phyloP scores from a whole-genome alignment of 768 basidiomycete genomes.

The Amanita phalloides region DNA sequence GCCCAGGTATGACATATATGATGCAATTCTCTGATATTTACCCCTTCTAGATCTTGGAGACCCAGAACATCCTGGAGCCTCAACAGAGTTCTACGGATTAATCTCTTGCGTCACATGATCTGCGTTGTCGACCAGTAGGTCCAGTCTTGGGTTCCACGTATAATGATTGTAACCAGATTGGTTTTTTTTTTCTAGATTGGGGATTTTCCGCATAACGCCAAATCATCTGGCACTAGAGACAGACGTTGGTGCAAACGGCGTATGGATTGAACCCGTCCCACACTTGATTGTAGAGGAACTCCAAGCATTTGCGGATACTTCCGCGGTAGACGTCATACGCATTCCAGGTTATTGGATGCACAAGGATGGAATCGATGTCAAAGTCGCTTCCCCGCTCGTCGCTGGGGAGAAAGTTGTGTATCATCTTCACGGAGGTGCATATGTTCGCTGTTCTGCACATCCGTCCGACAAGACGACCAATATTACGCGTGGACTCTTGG shows the following conservation, averaged over 20 bases:
- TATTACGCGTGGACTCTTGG: constrained; percentile 35
- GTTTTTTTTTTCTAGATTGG: neutral
- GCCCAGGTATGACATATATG: constrained; percentile 18
- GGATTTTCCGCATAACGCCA: constrained; percentile 6
- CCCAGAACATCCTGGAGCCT: constrained; percentile 36
- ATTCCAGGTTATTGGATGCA: constrained; percentile 52
- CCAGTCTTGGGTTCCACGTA: neutral
- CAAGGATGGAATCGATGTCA: constrained; percentile 25
- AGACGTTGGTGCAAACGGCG: constrained; percentile 28
- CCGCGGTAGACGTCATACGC: constrained; percentile 27
- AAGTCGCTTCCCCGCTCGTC: constrained; percentile 25
- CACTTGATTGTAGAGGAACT: constrained; percentile 34
- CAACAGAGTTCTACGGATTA: constrained; percentile 14
- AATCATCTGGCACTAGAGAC: constrained; percentile 29
- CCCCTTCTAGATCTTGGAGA: constrained; percentile 23
- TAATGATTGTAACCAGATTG: too few relatives aligned
- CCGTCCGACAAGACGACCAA: constrained; percentile 35
- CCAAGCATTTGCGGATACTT: constrained; percentile 25
- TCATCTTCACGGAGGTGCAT: constrained; percentile 54
- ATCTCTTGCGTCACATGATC: neutral
- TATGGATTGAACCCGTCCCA: constrained; percentile 37
- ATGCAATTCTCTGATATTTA: neutral
- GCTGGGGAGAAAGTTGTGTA: constrained; percentile 47
- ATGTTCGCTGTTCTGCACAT: constrained; percentile 41
- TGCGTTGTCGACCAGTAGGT: neutral